Evolutionary conservation across 2,329 filamentous ascomycete genomes (phyloP).

Genomic region (Alternaria conjuncta): DNA sequence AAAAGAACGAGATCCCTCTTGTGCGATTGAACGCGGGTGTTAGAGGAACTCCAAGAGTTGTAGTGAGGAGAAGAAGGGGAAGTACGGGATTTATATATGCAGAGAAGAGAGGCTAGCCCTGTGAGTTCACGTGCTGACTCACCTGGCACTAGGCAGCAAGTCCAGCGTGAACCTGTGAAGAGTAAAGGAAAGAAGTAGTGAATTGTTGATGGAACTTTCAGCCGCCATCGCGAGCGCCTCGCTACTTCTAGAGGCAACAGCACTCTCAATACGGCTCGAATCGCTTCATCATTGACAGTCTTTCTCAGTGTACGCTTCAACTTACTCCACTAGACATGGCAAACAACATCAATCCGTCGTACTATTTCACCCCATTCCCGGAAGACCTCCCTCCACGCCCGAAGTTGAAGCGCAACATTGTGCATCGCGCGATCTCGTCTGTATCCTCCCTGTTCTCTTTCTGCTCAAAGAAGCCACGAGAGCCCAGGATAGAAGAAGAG

Average conservation of each 20-base stretch:
- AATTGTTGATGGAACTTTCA: too few relatives aligned
- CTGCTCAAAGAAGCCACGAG: neutral
- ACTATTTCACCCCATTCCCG: neutral
- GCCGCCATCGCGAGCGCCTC: too few relatives aligned
- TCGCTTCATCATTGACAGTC: neutral
- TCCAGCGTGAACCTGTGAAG: too few relatives aligned
- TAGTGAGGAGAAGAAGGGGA: neutral
- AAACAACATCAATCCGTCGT: neutral
- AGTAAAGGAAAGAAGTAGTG: too few relatives aligned
- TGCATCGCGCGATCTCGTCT: neutral
- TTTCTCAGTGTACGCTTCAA: neutral
- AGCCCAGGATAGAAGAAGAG: neutral
- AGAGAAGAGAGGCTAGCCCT: neutral
- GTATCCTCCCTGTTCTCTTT: neutral
- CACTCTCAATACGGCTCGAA: too few relatives aligned
- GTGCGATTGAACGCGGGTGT: neutral
- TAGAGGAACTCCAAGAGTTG: neutral
- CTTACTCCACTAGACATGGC: neutral
- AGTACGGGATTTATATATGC: neutral
- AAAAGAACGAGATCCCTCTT: neutral
- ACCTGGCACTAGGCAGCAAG: too few relatives aligned
- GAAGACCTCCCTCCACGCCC: neutral
- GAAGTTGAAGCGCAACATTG: neutral
- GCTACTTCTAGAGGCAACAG: neutral
- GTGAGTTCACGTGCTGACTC: neutral